phyloP scores from a whole-genome alignment of 305 asterid genomes.

The Solanum hybrid region DNA sequence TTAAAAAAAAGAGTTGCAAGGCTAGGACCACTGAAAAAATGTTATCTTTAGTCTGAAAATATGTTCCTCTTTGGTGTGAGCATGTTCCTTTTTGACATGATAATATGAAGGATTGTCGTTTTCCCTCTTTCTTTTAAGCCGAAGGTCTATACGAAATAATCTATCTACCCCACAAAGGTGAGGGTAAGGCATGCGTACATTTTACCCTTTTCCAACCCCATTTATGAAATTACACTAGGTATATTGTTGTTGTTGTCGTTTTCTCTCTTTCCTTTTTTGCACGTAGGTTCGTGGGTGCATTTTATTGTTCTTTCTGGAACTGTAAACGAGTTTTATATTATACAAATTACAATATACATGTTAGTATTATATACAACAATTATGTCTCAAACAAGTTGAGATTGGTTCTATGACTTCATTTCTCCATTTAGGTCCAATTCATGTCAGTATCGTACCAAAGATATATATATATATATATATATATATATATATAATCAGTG shows the following conservation, averaged over 20 bases:
- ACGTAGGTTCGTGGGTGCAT: background rate
- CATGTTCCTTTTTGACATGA: background rate
- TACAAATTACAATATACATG: background rate
- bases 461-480: too few species aligned
- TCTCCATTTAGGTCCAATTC: background rate
- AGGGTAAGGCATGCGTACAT: background rate
- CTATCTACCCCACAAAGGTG: background rate
- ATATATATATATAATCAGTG: background rate
- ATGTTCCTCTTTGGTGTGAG: background rate
- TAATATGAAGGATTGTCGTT: background rate
- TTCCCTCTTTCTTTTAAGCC: background rate
- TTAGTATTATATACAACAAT: background rate
- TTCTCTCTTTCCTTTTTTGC: background rate
- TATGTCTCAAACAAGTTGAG: background rate
- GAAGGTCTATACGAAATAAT: background rate
- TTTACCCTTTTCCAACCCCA: background rate
- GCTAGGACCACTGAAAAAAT: background rate
- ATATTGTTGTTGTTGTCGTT: background rate
- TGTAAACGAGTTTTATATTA: background rate
- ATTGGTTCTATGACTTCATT: background rate
- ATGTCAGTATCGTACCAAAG: background rate
- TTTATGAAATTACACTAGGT: background rate
- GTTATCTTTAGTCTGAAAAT: background rate
- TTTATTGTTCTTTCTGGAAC: background rate
- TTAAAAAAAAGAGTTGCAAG: background rate